phyloP scores from a whole-genome alignment of 2,329 filamentous ascomycete species.

The Neonectria hederae region DNA sequence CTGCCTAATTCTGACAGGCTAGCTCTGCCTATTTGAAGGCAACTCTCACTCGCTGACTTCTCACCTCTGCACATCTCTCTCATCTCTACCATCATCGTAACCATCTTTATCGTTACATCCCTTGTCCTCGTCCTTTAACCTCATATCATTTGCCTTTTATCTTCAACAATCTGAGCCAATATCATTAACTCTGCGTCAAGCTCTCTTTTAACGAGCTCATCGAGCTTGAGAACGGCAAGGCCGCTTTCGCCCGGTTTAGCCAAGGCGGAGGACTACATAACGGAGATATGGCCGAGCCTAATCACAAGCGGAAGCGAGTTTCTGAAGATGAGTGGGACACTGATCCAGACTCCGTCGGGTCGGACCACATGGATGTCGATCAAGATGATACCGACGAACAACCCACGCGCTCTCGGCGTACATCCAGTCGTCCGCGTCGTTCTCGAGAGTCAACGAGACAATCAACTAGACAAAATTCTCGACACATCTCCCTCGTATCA shows the following conservation, averaged over 20 bases:
- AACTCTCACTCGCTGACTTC: not conserved
- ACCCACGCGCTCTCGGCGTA: constrained; percentile 17
- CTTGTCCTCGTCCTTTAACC: not conserved
- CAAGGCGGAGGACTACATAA: constrained; percentile 23
- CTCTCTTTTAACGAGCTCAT: constrained; percentile 45
- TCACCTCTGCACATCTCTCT: constrained; percentile 17
- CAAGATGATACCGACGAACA: constrained; percentile 37
- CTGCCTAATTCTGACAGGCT: constrained; percentile 24
- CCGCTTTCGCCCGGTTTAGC: constrained; percentile 40
- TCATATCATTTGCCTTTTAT: not conserved
- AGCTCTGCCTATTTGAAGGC: constrained; percentile 4
- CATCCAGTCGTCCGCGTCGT: constrained; percentile 35
- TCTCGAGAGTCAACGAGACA: constrained; percentile 38
- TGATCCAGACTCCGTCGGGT: constrained; percentile 34
- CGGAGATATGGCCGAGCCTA: constrained; percentile 28
- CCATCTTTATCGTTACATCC: not conserved
- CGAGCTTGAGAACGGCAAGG: constrained; percentile 46
- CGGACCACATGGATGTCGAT: constrained; percentile 43
- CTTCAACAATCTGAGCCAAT: not conserved
- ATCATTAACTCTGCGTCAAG: constrained; percentile 41
- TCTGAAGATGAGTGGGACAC: constrained; percentile 44
- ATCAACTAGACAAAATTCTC: constrained; percentile 25
- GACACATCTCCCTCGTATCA: constrained; percentile 20
- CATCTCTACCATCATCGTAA: constrained; percentile 6
- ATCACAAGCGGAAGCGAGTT: constrained; percentile 46